Evolutionary conservation across 139 green algal species (phyloP).

Genomic region (Monoraphidium neglectum): DNA sequence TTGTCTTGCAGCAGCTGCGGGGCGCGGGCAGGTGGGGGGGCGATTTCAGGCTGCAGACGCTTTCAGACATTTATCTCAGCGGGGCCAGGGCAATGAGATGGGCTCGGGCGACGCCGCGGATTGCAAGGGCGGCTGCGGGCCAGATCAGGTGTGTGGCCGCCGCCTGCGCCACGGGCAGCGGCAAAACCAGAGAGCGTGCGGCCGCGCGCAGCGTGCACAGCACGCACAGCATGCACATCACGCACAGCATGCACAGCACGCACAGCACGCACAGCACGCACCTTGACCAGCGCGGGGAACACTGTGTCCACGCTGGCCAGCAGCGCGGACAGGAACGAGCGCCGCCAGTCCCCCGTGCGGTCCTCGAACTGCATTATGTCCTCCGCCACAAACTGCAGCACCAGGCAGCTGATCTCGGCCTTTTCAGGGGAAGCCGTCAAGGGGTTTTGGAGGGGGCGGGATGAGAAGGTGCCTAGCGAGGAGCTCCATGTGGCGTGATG

Average conservation of each 20-base stretch:
- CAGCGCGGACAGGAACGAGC: constrained; percentile 61
- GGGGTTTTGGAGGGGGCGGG: not conserved
- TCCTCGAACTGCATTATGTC: constrained; percentile 74
- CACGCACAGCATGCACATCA: not conserved
- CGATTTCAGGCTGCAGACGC: no score
- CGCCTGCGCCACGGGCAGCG: no score
- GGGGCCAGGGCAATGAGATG: no score
- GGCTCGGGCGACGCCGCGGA: no score
- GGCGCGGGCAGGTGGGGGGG: not conserved
- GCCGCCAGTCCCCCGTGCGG: constrained; percentile 48
- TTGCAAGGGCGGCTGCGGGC: no score
- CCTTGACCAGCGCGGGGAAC: constrained; percentile 68
- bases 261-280: constrained; percentile 24
- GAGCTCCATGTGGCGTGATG: constrained; percentile 6
- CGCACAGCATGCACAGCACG: not conserved
- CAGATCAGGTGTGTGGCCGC: no score
- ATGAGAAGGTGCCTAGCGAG: no score
- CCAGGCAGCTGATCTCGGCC: constrained; percentile 65
- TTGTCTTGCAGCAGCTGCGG: constrained; percentile 44
- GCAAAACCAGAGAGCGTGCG: no score
- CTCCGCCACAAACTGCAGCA: constrained; percentile 76
- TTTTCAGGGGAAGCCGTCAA: no score
- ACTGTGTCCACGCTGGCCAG: constrained; percentile 48
- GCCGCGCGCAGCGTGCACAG: not conserved
- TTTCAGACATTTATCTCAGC: no score